Percentiles rank a stretch among this genome's conserved stretches.
Conservation (phyloP, 2,329 filamentous ascomycete species). For the Sphaerulina musiva region DNA sequence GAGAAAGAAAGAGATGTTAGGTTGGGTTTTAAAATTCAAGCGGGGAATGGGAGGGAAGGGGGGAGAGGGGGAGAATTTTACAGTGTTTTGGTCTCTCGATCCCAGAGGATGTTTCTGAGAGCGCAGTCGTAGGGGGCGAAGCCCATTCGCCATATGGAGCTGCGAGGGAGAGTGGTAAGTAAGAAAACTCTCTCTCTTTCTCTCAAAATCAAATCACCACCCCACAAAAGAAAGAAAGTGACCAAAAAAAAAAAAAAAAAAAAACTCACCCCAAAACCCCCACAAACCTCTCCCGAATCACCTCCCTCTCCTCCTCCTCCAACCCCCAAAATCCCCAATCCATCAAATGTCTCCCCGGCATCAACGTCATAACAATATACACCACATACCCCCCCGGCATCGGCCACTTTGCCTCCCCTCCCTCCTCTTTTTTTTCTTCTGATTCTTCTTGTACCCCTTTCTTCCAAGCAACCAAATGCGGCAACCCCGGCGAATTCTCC, state of each 20-base stretch:
- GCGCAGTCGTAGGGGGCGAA: slow-evolving; percentile 31
- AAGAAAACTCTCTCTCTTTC: too few species aligned
- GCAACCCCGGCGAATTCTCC: slow-evolving; percentile 16
- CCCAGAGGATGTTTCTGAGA: slow-evolving; percentile 30
- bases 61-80: background rate
- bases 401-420: background rate
- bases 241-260: background rate
- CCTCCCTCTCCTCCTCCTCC: slow-evolving; percentile 13
- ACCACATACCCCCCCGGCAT: slow-evolving; percentile 29
- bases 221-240: background rate
- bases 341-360: slow-evolving; percentile 28
- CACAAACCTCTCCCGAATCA: slow-evolving; percentile 25
- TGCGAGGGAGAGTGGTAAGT: too few species aligned
- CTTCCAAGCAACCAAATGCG: slow-evolving; percentile 25
- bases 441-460: slow-evolving; percentile 17
- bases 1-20: too few species aligned
- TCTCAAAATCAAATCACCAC: too few species aligned
- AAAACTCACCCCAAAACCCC: slow-evolving; percentile 20
- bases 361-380: slow-evolving; percentile 28
- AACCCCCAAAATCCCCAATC: slow-evolving; percentile 29
- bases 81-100: slow-evolving; percentile 16
- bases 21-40: too few species aligned
- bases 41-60: too few species aligned
- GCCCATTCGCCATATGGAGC: slow-evolving; percentile 24
- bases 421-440: too few species aligned